Base-by-base conservation (phyloP, 345 rosid genomes). In the Turritis glabra region DNA sequence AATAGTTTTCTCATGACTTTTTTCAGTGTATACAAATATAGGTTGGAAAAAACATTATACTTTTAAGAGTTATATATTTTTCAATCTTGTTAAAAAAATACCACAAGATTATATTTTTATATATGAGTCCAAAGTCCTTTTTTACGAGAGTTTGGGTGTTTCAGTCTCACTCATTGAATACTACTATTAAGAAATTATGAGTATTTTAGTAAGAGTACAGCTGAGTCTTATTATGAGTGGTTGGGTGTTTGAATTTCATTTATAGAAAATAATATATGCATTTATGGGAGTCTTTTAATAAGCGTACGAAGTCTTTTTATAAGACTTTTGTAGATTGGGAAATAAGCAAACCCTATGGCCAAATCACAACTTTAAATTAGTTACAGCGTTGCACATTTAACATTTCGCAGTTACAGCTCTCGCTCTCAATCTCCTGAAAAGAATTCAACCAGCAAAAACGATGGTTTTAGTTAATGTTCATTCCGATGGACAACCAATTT, bases 401-500 rank as follows among this genome's bases (percentile, higher is more conserved):
- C 43, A 32, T 10, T 10, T 33, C 5, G 5, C 26, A 27, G 2
- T 18, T 10, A 44, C 38, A 63, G 25, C 21, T 13, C 11, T 59
- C 17, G 8, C 30, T 35, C 12, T 52, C 38, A 22, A n/a, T 54
- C 51, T 25, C 29, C 18, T n/a, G 15, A 71, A 37, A 58, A 17
- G 5, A 32, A 14, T 58, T 47, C 56, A 32, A 18, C 26, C 5
- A 15, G 5, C 17, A 30, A 58, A 22, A 71, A 7, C 17, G 32
- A 71, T 71, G 75, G 58, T 47, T 44, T 64, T 64, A 27, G 75
- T 48, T 35, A 33, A 59, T 58, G 19, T 47, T 48, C 47, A 59
- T 40, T 22, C 37, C 27, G 59, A 71, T 71, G 67, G 75, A 25
- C 76, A 72, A 51, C 69, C 76, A 13, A 51, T 33, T 25, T 11